Percentiles rank a stretch among this genome's conserved stretches.
Evolutionary conservation across 208 protist genomes (phyloP).

Genomic region (Acanthamoeba healyi): DNA sequence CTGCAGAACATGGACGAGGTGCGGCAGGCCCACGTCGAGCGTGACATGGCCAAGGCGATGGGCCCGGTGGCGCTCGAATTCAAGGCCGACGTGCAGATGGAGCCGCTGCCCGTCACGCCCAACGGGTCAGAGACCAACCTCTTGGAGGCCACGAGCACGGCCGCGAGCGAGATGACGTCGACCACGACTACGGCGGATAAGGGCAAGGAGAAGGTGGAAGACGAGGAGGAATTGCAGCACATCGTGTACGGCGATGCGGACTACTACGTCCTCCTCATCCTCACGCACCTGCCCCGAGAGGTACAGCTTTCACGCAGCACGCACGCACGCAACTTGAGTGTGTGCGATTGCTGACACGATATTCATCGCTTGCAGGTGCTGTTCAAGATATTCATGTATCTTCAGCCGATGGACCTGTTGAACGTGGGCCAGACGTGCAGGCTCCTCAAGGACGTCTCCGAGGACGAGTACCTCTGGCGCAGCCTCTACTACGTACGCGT

Average conservation of each 20-base stretch:
- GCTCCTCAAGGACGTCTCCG: neutral
- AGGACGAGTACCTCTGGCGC: slow-evolving; percentile 27
- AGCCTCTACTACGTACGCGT: slow-evolving; percentile 15
- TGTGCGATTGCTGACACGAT: neutral
- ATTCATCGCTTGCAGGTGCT: neutral
- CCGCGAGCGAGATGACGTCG: neutral
- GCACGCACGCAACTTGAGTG: no score
- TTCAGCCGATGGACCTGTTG: slow-evolving; percentile 14
- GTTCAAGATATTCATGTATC: neutral
- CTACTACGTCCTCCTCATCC: slow-evolving; percentile 23
- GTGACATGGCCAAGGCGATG: slow-evolving; percentile 9
- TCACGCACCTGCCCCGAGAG: slow-evolving; percentile 22
- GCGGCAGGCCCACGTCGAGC: neutral
- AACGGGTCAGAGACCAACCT: neutral
- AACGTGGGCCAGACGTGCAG: slow-evolving; percentile 9
- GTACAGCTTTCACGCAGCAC: no score
- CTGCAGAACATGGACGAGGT: slow-evolving; percentile 33
- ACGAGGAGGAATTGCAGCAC: neutral
- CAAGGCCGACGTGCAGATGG: slow-evolving; percentile 7
- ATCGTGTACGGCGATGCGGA: slow-evolving; percentile 11
- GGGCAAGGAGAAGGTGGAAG: neutral
- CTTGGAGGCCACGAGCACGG: neutral
- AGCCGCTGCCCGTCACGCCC: neutral
- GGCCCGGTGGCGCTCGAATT: neutral
- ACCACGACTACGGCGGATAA: neutral